These are phyloP conservation scores for Paecilomyces variotii DNA, from an alignment of 2,329 filamentous ascomycete genomes.

Conservation along the genomic window DNA sequence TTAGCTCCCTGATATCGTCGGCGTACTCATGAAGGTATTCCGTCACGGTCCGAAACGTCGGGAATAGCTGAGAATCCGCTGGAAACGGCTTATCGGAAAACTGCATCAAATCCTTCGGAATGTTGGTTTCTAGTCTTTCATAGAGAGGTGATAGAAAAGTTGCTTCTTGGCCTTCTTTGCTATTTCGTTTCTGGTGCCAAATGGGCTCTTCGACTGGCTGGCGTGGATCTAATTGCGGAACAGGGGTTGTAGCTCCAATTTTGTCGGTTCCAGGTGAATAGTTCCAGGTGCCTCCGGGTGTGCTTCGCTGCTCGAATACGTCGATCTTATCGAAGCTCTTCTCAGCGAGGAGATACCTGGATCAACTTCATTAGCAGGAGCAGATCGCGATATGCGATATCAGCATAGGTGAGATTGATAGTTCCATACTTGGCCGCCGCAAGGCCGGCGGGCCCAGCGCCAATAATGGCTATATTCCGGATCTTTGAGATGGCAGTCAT, in stretches of 20 bases:
- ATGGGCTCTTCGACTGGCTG: slow-evolving; percentile 57
- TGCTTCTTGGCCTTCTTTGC: slow-evolving; percentile 31
- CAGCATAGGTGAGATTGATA: not conserved
- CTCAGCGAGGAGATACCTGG: slow-evolving; percentile 63
- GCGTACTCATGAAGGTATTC: slow-evolving; percentile 68
- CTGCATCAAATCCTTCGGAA: slow-evolving; percentile 71
- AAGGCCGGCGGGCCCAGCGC: slow-evolving; percentile 73
- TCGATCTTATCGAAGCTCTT: slow-evolving; percentile 61
- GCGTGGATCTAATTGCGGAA: slow-evolving; percentile 62
- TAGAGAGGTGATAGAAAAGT: slow-evolving; percentile 80
- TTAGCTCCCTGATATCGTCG: slow-evolving; percentile 55
- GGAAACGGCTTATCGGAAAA: slow-evolving; percentile 66
- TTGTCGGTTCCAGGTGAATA: slow-evolving; percentile 52
- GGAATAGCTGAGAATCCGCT: slow-evolving; percentile 61
- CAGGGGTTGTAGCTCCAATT: slow-evolving; percentile 31
- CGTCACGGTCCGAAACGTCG: slow-evolving; percentile 61
- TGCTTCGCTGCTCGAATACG: slow-evolving; percentile 72
- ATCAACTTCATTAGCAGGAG: slow-evolving; percentile 5
- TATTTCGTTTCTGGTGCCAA: slow-evolving; percentile 30
- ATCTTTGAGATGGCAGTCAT: slow-evolving; percentile 6
- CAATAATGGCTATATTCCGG: slow-evolving; percentile 62
- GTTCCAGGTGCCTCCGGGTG: slow-evolving; percentile 80
- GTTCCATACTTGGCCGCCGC: slow-evolving; percentile 58
- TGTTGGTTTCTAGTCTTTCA: slow-evolving; percentile 75
- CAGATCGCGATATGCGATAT: not conserved